Evolutionary conservation across 257 asterid genomes (phyloP).

Genomic region (Scutellaria barbata): DNA sequence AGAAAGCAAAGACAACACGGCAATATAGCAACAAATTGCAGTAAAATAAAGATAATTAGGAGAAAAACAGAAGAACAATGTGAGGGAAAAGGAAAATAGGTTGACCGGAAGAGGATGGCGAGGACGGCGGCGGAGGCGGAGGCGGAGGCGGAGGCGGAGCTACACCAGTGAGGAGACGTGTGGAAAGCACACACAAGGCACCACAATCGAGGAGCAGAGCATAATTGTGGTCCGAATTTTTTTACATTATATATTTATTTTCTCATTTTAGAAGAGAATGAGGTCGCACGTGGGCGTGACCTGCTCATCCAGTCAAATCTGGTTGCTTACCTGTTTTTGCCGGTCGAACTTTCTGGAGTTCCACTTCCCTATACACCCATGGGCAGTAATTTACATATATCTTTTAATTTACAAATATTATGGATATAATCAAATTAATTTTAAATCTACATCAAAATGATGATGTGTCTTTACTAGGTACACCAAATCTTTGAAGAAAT

Average conservation of each 20-base stretch:
- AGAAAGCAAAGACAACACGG: neutral
- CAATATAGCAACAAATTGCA: slow-evolving; percentile 18
- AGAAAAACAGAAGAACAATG: neutral
- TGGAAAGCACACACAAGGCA: slow-evolving; percentile 44
- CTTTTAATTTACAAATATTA: too few species aligned
- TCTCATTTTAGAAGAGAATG: neutral
- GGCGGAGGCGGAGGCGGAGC: slow-evolving; percentile 41
- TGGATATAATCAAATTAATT: too few species aligned
- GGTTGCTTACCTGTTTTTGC: slow-evolving; percentile 18
- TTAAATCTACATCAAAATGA: too few species aligned
- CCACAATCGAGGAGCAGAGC: slow-evolving; percentile 16
- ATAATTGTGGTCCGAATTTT: slow-evolving; percentile 41
- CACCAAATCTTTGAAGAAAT: too few species aligned
- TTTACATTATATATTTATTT: neutral
- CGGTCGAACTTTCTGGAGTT: slow-evolving; percentile 8
- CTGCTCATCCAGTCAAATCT: slow-evolving; percentile 30
- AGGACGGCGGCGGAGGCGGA: slow-evolving; percentile 38
- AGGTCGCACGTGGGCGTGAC: slow-evolving; percentile 31
- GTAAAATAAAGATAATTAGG: slow-evolving; percentile 5
- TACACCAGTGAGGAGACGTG: slow-evolving; percentile 41
- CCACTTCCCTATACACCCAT: too few species aligned
- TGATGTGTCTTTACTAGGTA: too few species aligned
- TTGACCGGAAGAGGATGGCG: slow-evolving; percentile 25
- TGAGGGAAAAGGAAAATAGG: slow-evolving; percentile 4
- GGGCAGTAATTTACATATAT: too few species aligned